Base-by-base conservation (phyloP, 371 early-diverging fungal genomes). In the Apophysomyces ossiformis region DNA sequence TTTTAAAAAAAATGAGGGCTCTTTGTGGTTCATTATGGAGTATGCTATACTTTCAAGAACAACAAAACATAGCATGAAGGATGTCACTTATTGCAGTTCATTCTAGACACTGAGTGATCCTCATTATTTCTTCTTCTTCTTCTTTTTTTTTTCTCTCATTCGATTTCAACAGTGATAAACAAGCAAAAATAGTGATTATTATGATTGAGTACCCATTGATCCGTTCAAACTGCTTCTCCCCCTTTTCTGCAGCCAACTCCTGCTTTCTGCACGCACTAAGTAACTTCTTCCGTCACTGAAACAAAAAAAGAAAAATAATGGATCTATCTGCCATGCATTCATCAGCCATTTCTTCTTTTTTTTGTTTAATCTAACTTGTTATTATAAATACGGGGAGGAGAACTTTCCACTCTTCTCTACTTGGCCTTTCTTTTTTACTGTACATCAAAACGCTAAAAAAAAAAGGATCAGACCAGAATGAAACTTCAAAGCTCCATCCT, bases 261-360 rank as follows among this genome's bases (percentile, higher is more conserved):
- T 50, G 54, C 54, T 50, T 50, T 50, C 54, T 50, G 54, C 54
- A 50, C 54, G 54, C 16, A 50, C 54, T 50, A 50, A 50, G 21
- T 50, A 50, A 21, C 54, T 21, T 50, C 54, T 50, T 50, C 21
- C 21, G 54, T 50, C 32, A 26, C 32, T 26, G 32, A 26, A 26
- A 26, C 32, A 26, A 26, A 26, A 26, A 26, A 26, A 26, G 21
- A 50, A 26, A 50, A 26, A 50, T 9, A 21, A 26, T 26, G 54
- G 54, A 50, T 50, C 54, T 9, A 18, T 26, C 35, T 50, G n/a
- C 54, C 16, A 50, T 50, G 21, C 32, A 41, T 41, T 41, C 41
- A 8, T 50, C 54, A 50, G 9, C 16, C 13, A 45, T 18, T 45
- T 45, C 54, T 21, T 21, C 5, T 50, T 50, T 50, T 50, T 50